Evolutionary conservation across 163 green algal species (phyloP), one percentile per base, ranked within the genome.

Genomic region (Trebouxia gelatinosa): DNA sequence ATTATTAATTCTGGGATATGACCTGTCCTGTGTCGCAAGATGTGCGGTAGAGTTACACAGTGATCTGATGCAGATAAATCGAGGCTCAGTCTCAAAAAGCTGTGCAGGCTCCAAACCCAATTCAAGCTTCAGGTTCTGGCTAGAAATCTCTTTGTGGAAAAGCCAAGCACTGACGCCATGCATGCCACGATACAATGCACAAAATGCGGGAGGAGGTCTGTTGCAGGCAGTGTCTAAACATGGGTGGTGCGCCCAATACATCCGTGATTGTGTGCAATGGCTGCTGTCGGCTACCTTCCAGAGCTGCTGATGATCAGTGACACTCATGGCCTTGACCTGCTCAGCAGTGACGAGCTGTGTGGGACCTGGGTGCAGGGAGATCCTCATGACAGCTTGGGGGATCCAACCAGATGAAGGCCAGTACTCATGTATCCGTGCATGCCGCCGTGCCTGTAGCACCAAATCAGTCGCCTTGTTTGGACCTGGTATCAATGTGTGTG

Each of bases 281-380:
- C 19, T 66, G 2, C 2, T 35, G 26, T 37, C 2, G 1, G 1
- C 1, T 31, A 70, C 61, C 40, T 38, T 39, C 68, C 68, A 76
- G 0, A 62, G 16, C 13, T 62, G n/a, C 13, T 59, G 40, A 38
- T 62, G 40, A 39, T 76, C 68, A 7, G 28, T 3, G 6, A 59
- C 29, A 23, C 9, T 59, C 40, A 76, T 39, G 13, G 16, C 68
- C 11, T 76, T 76, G 38, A 76, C 43, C 31, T 59, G 40, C 68
- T 76, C 68, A n/a, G 68, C 68, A 34, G 40, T 76, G 40, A 76
- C 39, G 13, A 76, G 64, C 64, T 51, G 17, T 32, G 64, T 21
- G 4, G 46, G 19, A 13, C 43, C 40, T 58, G 21, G 13, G 7
- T 61, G 68, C 40, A 76, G 40, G 6, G 40, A 62, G 68, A 9